Base-by-base conservation (phyloP, 2,329 filamentous ascomycete species). In the Fonsecaea monophora region DNA sequence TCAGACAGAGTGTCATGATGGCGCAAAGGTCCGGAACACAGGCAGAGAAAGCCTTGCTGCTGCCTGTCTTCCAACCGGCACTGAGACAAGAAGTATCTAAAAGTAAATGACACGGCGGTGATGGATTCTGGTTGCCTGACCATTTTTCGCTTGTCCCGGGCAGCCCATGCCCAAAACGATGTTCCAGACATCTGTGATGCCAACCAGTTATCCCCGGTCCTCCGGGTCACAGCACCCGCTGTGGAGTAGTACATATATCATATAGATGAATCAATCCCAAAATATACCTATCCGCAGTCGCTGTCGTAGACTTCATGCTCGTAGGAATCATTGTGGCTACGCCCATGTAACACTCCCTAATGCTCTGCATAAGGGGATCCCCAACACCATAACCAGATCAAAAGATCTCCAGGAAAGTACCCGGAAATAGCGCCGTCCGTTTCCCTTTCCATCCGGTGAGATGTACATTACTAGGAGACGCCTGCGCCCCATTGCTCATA, bases 41-140 rank as follows among this genome's bases (percentile, higher is more conserved):
- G 59, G 21, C 48, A 18, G 32, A 30, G 57, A 10, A 60, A 42
- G 4, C 57, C 40, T 61, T 40, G 50, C 48, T 53, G 59, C 53
- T 62, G 60, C 60, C 60, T 62, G 35, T 38, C 57, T 37, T 21
- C 45, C 18, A 50, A 21, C 18, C 48, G n/a, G 45, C 48, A 53
- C 3, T 15, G n/a, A 18, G 45, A 61, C 35, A 34, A 18, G 6
- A 53, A 54, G 34, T 53, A 61, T 56, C 60, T 62, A 56, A 62
- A 62, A 38, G 53, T 62, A 48, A 56, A 35, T 25, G 35, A 21
- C 12, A 15, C 12, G 9, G 18, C 7, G 18, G 45, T 25, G 21
- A 35, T 40, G 61, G 53, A 50, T 40, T 64, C 38, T 48, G 62
- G 62, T 42, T 64, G 62, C 62, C 62, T 64, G 45, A 64, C 48